phyloP scores from a whole-genome alignment of 1,284 basidiomycete species.

The Cryptococcus sp. region DNA sequence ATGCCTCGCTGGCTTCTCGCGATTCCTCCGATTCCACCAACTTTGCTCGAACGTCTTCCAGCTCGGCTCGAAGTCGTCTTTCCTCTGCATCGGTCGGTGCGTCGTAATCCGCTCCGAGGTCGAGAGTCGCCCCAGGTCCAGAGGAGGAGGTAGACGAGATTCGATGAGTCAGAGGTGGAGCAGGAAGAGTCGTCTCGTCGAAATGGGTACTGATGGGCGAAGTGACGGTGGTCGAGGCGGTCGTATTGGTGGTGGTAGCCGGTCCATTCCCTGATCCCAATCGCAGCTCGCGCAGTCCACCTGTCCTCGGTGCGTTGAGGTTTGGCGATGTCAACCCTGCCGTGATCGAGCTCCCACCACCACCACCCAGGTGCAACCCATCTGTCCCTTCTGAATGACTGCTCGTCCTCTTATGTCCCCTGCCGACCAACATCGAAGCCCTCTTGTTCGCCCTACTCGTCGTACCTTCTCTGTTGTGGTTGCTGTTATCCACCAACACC shows the following conservation, averaged over 20 bases:
- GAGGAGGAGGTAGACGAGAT: not conserved
- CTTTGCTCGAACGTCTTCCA: constrained; percentile 55
- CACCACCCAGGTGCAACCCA: not conserved
- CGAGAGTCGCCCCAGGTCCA: not conserved
- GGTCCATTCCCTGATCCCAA: constrained; percentile 15
- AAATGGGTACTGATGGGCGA: constrained; percentile 6
- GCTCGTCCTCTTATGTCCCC: constrained; percentile 6
- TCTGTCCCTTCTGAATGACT: constrained; percentile 10
- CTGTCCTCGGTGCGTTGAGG: constrained; percentile 12
- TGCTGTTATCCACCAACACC: not conserved
- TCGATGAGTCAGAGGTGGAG: not conserved
- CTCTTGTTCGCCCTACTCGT: constrained; percentile 10
- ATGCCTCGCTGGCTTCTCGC: constrained; percentile 76
- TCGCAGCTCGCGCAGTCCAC: constrained; percentile 36
- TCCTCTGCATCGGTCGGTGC: constrained; percentile 44
- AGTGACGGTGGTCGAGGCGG: not conserved
- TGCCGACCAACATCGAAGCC: constrained; percentile 6
- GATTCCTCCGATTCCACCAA: constrained; percentile 75
- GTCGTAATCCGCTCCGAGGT: not conserved
- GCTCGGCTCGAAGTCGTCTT: constrained; percentile 59
- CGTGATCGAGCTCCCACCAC: not conserved
- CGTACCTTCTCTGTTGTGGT: not conserved
- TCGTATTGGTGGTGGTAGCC: not conserved
- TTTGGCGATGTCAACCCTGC: constrained; percentile 4
- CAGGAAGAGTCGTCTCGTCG: constrained; percentile 2